These are phyloP conservation scores for Cyberlindnera samutprakarnensis DNA, from an alignment of 805 yeast genomes.

Conservation along the genomic window DNA sequence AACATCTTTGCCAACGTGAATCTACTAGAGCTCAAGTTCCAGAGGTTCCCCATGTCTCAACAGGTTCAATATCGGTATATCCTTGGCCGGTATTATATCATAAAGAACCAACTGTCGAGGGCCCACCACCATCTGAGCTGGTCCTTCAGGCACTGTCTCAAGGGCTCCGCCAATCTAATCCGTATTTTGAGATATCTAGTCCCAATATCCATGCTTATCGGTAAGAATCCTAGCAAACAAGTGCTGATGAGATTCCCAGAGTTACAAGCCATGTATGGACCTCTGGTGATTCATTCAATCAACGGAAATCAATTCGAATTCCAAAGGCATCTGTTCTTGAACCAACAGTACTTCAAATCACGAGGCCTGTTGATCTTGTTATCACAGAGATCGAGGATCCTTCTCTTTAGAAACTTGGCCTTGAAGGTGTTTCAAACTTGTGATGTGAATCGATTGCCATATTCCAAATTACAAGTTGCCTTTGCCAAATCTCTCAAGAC, in stretches of 20 bases:
- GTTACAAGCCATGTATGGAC: conserved; percentile 29
- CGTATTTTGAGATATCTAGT: conserved; percentile 38
- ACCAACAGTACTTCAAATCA: conserved; percentile 32
- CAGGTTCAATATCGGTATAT: conserved; percentile 46
- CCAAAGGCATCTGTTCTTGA: conserved; percentile 24
- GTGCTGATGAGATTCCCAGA: conserved; percentile 17
- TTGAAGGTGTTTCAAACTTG: conserved; percentile 14
- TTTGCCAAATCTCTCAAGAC: conserved; percentile 14
- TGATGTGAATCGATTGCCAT: conserved; percentile 4
- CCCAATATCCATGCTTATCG: conserved; percentile 47
- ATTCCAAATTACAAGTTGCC: conserved; percentile 17
- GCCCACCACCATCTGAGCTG: conserved; percentile 43
- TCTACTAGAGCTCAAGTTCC: conserved; percentile 35
- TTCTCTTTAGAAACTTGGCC: conserved; percentile 38
- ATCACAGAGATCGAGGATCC: conserved; percentile 35
- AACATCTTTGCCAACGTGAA: conserved; percentile 57
- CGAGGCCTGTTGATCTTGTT: conserved; percentile 35
- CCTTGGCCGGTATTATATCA: conserved; percentile 44
- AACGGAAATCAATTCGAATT: conserved; percentile 37
- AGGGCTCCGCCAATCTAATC: conserved; percentile 13
- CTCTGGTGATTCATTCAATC: conserved; percentile 28
- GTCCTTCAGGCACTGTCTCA: conserved; percentile 19
- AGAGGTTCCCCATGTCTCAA: conserved; percentile 34
- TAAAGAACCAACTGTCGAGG: conserved; percentile 41
- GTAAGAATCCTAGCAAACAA: conserved; percentile 37